Conservation (phyloP, 2,329 filamentous ascomycete genomes). For the Sporothrix curviconia region DNA sequence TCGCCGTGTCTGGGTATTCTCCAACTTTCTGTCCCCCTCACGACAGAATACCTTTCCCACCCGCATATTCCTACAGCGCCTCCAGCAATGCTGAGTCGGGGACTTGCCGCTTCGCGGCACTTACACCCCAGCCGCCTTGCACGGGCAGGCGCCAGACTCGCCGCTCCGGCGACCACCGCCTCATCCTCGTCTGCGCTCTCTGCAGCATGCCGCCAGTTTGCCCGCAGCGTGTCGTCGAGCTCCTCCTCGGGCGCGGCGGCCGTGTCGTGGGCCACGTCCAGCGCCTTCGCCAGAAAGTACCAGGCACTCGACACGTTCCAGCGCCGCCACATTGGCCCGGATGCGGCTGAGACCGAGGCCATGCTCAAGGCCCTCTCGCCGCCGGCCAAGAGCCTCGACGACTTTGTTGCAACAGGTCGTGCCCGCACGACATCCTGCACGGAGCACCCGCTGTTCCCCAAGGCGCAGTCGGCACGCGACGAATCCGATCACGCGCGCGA, state of each 20-base stretch:
- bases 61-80: neutral
- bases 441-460: slow-evolving; percentile 53
- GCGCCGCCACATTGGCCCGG: slow-evolving; percentile 81
- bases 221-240: slow-evolving; percentile 11
- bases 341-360: slow-evolving; percentile 57
- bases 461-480: slow-evolving; percentile 34
- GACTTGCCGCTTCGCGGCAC: slow-evolving; percentile 15
- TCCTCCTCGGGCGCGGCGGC: slow-evolving; percentile 4
- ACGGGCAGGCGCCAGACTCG: slow-evolving; percentile 3
- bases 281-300: slow-evolving; percentile 20
- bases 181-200: neutral
- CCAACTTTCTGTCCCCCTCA: slow-evolving; percentile 9
- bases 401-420: slow-evolving; percentile 81
- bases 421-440: slow-evolving; percentile 72
- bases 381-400: slow-evolving; percentile 65
- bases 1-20: neutral
- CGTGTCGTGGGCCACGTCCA: slow-evolving; percentile 18
- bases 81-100: slow-evolving; percentile 19
- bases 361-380: slow-evolving; percentile 80
- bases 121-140: slow-evolving; percentile 6
- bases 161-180: neutral
- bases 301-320: slow-evolving; percentile 58
- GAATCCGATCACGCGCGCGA: slow-evolving; percentile 31
- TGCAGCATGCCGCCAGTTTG: slow-evolving; percentile 11
- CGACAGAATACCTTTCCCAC: neutral